These are phyloP conservation scores for Penicillium digitatum DNA, from an alignment of 2,329 filamentous ascomycete genomes.

Conservation along the genomic window DNA sequence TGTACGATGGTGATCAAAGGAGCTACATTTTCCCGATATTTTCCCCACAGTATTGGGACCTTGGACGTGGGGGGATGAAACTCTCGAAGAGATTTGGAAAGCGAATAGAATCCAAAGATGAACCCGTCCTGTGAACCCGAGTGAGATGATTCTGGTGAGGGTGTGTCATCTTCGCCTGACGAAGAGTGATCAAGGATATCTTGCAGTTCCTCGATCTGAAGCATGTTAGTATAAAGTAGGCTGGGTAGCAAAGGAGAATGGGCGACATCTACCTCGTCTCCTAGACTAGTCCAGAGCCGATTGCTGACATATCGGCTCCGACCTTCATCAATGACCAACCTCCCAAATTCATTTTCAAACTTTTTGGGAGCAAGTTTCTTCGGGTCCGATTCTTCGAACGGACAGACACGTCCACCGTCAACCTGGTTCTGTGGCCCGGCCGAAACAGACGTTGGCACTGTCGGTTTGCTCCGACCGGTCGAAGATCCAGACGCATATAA, in stretches of 20 bases:
- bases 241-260: neutral
- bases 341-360: constrained; percentile 47
- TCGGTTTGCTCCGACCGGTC: neutral
- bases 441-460: neutral
- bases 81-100: constrained; percentile 52
- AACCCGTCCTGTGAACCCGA: constrained; percentile 54
- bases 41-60: constrained; percentile 53
- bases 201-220: constrained; percentile 58
- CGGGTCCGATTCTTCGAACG: constrained; percentile 23
- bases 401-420: constrained; percentile 6
- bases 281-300: constrained; percentile 58
- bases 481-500: constrained; percentile 10
- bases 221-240: constrained; percentile 6
- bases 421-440: neutral
- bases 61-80: constrained; percentile 54
- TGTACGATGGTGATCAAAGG: constrained; percentile 60
- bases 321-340: constrained; percentile 58
- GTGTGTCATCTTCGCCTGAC: constrained; percentile 53
- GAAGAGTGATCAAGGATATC: constrained; percentile 56
- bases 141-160: constrained; percentile 44
- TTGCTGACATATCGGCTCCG: constrained; percentile 60
- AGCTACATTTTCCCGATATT: constrained; percentile 59
- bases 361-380: constrained; percentile 20
- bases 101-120: constrained; percentile 58
- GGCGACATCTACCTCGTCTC: constrained; percentile 50